phyloP scores from a whole-genome alignment of 139 green algal genomes.

The Chlamydomonas applanata region DNA sequence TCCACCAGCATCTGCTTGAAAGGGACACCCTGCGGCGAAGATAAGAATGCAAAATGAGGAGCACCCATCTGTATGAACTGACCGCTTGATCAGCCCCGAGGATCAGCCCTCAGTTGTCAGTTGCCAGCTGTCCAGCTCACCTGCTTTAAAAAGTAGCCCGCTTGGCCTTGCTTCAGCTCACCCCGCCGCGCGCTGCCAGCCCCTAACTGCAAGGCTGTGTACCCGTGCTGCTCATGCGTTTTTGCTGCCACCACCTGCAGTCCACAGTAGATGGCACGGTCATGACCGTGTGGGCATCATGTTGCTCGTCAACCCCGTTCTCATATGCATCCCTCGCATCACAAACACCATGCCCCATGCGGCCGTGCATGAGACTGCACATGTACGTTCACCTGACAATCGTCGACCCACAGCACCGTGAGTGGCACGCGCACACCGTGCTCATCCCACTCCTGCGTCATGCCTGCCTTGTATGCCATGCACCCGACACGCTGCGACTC shows the following conservation, averaged over 20 bases:
- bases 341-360: background rate
- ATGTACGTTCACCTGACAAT: slow-evolving; percentile 75
- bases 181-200: slow-evolving; percentile 71
- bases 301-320: no score
- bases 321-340: no score
- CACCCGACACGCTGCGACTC: slow-evolving; percentile 66
- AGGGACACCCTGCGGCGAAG: slow-evolving; percentile 38
- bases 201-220: slow-evolving; percentile 81
- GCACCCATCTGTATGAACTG: slow-evolving; percentile 7
- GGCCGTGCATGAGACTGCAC: background rate
- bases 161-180: slow-evolving; percentile 44
- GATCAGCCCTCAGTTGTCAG: no score
- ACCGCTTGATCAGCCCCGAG: no score
- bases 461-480: slow-evolving; percentile 93
- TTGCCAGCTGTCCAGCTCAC: slow-evolving; percentile 3
- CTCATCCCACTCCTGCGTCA: slow-evolving; percentile 96
- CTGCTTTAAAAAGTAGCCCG: slow-evolving; percentile 33
- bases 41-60: background rate
- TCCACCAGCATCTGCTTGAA: slow-evolving; percentile 81
- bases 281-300: no score
- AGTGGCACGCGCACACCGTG: slow-evolving; percentile 82
- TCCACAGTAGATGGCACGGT: no score
- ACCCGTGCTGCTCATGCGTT: slow-evolving; percentile 68
- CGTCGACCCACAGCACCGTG: slow-evolving; percentile 96
- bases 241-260: slow-evolving; percentile 86